Evolutionary conservation across 495 filamentous ascomycete genomes (phyloP), one percentile per base, ranked within the genome.

Genomic region (Bacidia gigantensis): DNA sequence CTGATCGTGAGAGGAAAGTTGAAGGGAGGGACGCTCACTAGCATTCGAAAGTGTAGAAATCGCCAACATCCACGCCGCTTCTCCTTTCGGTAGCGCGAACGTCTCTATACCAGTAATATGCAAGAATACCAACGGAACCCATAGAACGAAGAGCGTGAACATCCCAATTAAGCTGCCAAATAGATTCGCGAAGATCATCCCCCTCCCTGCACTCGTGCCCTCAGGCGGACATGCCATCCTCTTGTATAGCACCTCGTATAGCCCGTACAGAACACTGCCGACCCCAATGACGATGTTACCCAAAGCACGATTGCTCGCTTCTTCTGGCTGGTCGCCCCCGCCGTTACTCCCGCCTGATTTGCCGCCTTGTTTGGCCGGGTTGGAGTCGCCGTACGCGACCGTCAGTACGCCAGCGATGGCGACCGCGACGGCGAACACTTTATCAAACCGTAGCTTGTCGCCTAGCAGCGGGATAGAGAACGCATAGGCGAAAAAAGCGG

Each of bases 191-290:
- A 97, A 97, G 57, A 95, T 82, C 70, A 93, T 87, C 49, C 86
- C 87, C 2, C 88, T 77, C 5, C 76, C 81, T 0, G 90, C 76
- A 50, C 80, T 84, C 11, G 78, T 82, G 23, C 88, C 88, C 50
- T 96, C 89, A 0, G 92, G 92, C 24, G 92, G 92, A 63, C 92
- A 98, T 3, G 89, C 90, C 42, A 81, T 75, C 40, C 79, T 79
- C 70, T 98, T 98, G 67, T 97, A 98, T 42, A 98, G 64, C 23
- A 98, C 92, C 67, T 98, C 92, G 65, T 98, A 98, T 32, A 98
- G 80, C 0, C 92, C 92, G 64, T 98, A 98, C 14, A 98, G 73
- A 20, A 98, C 82, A 53, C 85, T 90, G 3, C 92, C 92, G n/a
- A 87, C 65, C 2, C 89, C 89, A 58, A 98, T 97, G 62, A 97